These are phyloP conservation scores for Xylaria sp. DNA, from an alignment of 2,329 filamentous ascomycete genomes.

Conservation along the genomic window DNA sequence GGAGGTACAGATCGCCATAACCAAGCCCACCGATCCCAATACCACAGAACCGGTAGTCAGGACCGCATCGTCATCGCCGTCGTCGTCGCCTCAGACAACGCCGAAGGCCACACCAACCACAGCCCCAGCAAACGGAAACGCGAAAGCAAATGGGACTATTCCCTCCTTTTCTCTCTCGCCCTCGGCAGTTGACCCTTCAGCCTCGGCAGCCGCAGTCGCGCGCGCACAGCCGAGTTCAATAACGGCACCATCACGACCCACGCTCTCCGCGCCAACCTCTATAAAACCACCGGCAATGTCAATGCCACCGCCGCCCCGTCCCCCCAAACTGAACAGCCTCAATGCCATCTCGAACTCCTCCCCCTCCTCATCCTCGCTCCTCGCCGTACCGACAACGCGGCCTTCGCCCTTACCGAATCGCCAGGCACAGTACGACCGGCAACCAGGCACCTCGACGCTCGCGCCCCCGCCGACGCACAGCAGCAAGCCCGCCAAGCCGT, in stretches of 20 bases:
- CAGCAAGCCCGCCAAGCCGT: constrained; percentile 64
- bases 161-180: constrained; percentile 61
- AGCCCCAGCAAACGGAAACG: constrained; percentile 31
- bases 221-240: constrained; percentile 32
- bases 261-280: constrained; percentile 30
- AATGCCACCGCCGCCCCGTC: constrained; percentile 43
- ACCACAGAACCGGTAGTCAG: constrained; percentile 32
- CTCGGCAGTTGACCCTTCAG: constrained; percentile 39
- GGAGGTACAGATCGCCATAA: constrained; percentile 38
- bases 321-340: constrained; percentile 44
- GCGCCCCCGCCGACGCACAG: constrained; percentile 67
- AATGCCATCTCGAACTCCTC: neutral
- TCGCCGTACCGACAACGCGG: constrained; percentile 47
- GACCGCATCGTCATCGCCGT: constrained; percentile 44
- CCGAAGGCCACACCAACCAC: constrained; percentile 59
- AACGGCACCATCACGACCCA: constrained; percentile 29
- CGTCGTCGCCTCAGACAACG: constrained; percentile 57
- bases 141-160: constrained; percentile 46
- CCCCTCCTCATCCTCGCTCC: constrained; percentile 36
- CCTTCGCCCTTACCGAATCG: constrained; percentile 56
- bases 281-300: constrained; percentile 36
- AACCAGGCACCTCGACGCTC: constrained; percentile 55
- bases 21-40: constrained; percentile 29
- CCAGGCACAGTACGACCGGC: constrained; percentile 40
- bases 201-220: constrained; percentile 45